Base-by-base conservation (phyloP, 2,329 filamentous ascomycete genomes). In the Colletotrichum tofieldiae region DNA sequence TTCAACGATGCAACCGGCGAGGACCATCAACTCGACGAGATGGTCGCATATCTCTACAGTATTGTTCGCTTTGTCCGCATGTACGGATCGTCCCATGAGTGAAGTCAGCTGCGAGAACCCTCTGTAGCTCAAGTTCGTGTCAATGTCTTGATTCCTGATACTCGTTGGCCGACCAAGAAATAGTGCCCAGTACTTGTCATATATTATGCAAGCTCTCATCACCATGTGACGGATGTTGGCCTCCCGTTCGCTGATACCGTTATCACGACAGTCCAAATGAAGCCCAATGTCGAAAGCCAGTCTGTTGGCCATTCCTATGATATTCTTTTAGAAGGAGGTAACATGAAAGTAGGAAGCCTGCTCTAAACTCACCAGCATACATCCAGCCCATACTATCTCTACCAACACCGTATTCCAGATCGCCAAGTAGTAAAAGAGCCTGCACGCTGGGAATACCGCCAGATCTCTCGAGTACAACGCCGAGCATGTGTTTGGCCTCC, bases 141-240 rank as follows among this genome's bases (percentile, higher is more conserved):
- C 84, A 11, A 89, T 81, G 71, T 89, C 87, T 58, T 86, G 81
- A 60, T 80, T 84, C 76, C 89, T 89, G 80, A 89, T 89, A 63
- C 85, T 84, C 1, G 87, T 85, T 1, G 87, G 87, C 14, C 87
- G 81, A 12, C 87, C 87, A 8, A 89, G 80, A 75, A 88, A 87
- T n/a, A 89, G 78, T 0, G 87, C 85, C 86, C 86, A 89, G 73
- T 88, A 86, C 76, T 86, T 85, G 79, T 89, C 87, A 69, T 87
- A 87, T 71, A 88, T 84, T 8, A 88, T 83, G 68, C 85, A 88
- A 1, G 87, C 86, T 73, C 84, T 82, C 76, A 89, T 84, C 16
- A 83, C 85, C 83, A 87, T 87, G 59, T 86, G 86, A 6, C 87
- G 81, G 60, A 87, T 85, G 43, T 84, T 81, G 4, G 83, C 80